phyloP scores from a whole-genome alignment of 1,284 basidiomycete species.

The Leucoagaricus sp. region DNA sequence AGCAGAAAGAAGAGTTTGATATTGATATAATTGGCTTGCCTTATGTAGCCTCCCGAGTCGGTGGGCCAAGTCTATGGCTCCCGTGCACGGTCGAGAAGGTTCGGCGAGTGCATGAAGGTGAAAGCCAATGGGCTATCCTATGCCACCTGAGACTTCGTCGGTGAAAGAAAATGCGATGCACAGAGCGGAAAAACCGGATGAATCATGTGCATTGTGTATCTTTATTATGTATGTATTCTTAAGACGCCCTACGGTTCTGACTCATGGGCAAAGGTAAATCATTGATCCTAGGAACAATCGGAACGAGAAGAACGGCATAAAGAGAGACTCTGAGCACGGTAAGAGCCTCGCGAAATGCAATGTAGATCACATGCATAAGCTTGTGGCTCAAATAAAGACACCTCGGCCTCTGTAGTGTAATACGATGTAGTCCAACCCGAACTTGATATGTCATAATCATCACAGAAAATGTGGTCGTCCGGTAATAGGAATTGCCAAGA shows the following conservation, averaged over 20 bases:
- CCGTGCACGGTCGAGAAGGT: not conserved
- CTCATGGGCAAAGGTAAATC: too few relatives aligned
- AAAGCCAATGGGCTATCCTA: not conserved
- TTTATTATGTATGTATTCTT: not conserved
- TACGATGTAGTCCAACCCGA: not conserved
- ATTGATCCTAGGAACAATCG: too few relatives aligned
- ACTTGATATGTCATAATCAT: not conserved
- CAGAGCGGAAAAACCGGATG: slow-evolving; percentile 6
- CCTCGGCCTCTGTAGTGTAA: not conserved
- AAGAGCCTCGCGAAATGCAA: too few relatives aligned
- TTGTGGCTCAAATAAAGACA: too few relatives aligned
- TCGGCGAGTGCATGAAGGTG: slow-evolving; percentile 3
- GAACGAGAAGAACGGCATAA: too few relatives aligned
- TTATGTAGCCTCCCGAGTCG: slow-evolving; percentile 6
- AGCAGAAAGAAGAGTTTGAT: slow-evolving; percentile 3
- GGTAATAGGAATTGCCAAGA: not conserved
- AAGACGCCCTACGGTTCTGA: not conserved
- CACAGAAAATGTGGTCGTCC: not conserved
- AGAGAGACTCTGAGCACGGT: too few relatives aligned
- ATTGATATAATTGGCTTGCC: not conserved
- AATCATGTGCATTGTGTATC: not conserved
- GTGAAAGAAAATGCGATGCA: not conserved
- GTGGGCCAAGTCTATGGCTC: slow-evolving; percentile 8
- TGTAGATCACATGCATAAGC: too few relatives aligned
- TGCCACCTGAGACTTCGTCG: not conserved